phyloP scores from a whole-genome alignment of 176 grass and related monocot genomes.

The Aegilops sharonensis region DNA sequence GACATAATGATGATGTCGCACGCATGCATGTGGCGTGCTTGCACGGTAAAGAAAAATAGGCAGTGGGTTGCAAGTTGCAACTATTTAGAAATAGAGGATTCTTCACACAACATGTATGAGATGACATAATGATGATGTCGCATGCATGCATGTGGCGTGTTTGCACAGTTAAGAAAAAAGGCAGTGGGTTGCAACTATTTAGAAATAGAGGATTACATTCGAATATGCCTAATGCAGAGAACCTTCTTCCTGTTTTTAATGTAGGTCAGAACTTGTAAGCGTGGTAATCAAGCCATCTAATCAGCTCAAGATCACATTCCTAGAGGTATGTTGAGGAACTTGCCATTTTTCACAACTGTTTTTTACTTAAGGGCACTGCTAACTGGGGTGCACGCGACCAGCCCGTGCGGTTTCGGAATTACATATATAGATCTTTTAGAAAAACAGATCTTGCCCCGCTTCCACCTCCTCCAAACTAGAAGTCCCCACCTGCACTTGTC shows the following conservation, averaged over 20 bases:
- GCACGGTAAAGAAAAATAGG: too few relatives aligned
- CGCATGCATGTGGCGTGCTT: background rate
- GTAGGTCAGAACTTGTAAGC: conserved; percentile 83
- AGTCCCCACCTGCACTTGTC: too few relatives aligned
- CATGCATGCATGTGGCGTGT: background rate
- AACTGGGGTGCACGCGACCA: background rate
- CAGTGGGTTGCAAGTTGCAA: too few relatives aligned
- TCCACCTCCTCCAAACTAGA: too few relatives aligned
- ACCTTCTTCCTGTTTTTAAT: conserved; percentile 37
- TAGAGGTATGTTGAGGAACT: conserved; percentile 66
- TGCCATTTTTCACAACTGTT: conserved; percentile 16
- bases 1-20: background rate
- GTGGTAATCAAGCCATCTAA: conserved; percentile 89
- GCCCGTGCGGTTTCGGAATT: too few relatives aligned
- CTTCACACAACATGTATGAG: background rate
- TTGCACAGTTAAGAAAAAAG: background rate
- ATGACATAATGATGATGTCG: background rate
- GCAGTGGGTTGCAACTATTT: too few relatives aligned
- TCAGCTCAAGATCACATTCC: conserved; percentile 95
- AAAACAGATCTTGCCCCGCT: too few relatives aligned
- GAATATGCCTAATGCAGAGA: conserved; percentile 27
- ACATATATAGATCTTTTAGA: too few relatives aligned
- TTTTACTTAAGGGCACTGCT: background rate
- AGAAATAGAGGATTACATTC: background rate
- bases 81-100: background rate